Percentiles rank a stretch among this genome's conserved stretches.
These are phyloP conservation scores for Isatis tinctoria DNA, from an alignment of 345 rosid genomes.

Conservation along the genomic window DNA sequence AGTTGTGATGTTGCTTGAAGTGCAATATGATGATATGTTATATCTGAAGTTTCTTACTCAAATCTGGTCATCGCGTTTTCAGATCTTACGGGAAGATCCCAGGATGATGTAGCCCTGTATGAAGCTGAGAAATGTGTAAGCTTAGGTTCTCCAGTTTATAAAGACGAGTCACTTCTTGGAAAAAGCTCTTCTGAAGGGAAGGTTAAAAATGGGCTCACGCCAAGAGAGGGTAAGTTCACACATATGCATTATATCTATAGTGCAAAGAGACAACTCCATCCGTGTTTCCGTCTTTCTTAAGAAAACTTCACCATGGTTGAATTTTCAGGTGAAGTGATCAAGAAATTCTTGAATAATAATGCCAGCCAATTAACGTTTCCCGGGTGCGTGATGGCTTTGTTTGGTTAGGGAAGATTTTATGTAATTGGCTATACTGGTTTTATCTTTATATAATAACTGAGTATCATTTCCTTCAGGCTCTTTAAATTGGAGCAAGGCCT, in stretches of 20 bases:
- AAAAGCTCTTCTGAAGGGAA: constrained; percentile 42
- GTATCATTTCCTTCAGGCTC: constrained; percentile 48
- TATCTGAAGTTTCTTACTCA: constrained; percentile 33
- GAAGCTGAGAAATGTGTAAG: constrained; percentile 81
- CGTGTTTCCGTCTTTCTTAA: constrained; percentile 1
- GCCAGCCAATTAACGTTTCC: constrained; percentile 69
- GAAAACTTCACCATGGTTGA: constrained; percentile 9
- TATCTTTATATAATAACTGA: not conserved
- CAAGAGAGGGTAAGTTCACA: constrained; percentile 52
- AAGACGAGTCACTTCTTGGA: constrained; percentile 74
- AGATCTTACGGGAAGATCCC: constrained; percentile 42
- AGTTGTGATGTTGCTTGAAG: too few species aligned
- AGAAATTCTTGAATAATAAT: constrained; percentile 54
- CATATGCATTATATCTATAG: not conserved
- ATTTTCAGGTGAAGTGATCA: constrained; percentile 60
- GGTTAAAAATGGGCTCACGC: constrained; percentile 50
- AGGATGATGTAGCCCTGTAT: constrained; percentile 49
- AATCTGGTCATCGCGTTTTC: constrained; percentile 32
- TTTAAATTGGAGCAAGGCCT: constrained; percentile 62
- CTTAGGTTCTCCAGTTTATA: constrained; percentile 49
- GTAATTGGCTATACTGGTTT: not conserved
- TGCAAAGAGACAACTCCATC: not conserved
- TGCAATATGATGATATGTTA: not conserved
- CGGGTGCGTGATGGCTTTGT: constrained; percentile 51
- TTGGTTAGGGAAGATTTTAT: not conserved